Conservation (phyloP, 768 basidiomycete genomes). For the Trametes coccinea region DNA sequence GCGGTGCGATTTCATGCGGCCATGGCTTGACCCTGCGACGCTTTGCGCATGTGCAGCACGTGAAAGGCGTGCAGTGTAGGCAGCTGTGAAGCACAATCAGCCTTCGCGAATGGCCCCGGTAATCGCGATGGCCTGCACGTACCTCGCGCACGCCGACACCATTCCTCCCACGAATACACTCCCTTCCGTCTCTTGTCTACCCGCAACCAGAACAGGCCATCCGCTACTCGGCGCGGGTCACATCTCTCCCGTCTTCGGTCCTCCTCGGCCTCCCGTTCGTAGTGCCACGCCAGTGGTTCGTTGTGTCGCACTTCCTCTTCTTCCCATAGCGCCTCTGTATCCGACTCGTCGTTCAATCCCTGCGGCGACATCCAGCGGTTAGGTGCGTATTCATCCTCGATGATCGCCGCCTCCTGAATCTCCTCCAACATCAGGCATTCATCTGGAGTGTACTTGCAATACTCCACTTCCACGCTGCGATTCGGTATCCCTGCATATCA, state of each 20-base stretch:
- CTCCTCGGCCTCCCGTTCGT: background rate
- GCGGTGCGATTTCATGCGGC: no score
- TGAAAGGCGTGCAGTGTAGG: no score
- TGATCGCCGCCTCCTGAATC: background rate
- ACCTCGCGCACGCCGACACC: background rate
- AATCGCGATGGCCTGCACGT: background rate
- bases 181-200: background rate
- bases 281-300: background rate
- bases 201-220: background rate
- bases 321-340: background rate
- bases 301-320: background rate
- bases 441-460: slow-evolving; percentile 6
- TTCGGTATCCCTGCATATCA: no score
- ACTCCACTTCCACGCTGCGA: slow-evolving; percentile 12
- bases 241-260: background rate
- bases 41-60: no score
- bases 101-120: no score
- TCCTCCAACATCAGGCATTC: slow-evolving; percentile 10
- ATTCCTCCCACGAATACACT: background rate
- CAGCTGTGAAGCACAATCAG: no score
- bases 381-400: background rate
- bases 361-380: background rate
- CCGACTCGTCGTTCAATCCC: background rate
- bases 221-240: background rate
- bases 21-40: no score